Conservation (phyloP, 768 basidiomycete genomes). For the Calocera cornea region DNA sequence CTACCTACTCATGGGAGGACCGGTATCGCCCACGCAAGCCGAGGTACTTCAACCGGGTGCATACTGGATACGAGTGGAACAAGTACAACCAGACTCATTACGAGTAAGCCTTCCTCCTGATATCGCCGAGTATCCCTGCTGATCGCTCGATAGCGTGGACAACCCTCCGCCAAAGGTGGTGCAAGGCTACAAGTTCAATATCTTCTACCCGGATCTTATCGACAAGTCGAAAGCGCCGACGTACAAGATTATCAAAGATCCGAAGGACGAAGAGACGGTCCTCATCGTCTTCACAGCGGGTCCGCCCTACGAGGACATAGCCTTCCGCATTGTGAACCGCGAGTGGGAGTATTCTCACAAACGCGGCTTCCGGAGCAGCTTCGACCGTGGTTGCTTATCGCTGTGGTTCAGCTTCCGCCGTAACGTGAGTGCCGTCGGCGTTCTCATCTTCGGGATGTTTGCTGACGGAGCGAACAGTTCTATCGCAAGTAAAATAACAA, state of each 20-base stretch:
- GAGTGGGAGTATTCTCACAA: constrained; percentile 99
- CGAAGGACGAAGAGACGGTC: constrained; percentile 90
- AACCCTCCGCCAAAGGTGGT: constrained; percentile 99
- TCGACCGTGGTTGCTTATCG: constrained; percentile 91
- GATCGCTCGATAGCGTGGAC: constrained; percentile 53
- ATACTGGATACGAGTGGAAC: constrained; percentile 99
- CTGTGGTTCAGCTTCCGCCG: constrained; percentile 94
- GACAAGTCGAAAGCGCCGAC: constrained; percentile 95
- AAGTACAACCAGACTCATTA: constrained; percentile 99
- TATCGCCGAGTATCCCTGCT: constrained; percentile 9
- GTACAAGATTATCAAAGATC: constrained; percentile 88
- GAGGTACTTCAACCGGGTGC: constrained; percentile 95
- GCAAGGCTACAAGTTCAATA: constrained; percentile 98
- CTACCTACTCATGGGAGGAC: constrained; percentile 95
- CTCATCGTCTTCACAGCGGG: constrained; percentile 89
- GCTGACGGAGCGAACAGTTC: constrained; percentile 37
- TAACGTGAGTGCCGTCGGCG: constrained; percentile 46
- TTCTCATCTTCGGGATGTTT: constrained; percentile 10
- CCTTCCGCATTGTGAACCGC: constrained; percentile 91
- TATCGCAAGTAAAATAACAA: constrained; percentile 50
- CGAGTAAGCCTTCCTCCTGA: constrained; percentile 48
- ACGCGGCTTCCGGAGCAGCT: constrained; percentile 90
- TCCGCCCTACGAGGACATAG: constrained; percentile 97
- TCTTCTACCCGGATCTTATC: constrained; percentile 98
- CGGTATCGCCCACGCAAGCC: constrained; percentile 96